A percentile compares a stretch with the other conserved stretches of the same genome.
Conservation (phyloP, 2,329 filamentous ascomycete species). For the Penicillium sp. region DNA sequence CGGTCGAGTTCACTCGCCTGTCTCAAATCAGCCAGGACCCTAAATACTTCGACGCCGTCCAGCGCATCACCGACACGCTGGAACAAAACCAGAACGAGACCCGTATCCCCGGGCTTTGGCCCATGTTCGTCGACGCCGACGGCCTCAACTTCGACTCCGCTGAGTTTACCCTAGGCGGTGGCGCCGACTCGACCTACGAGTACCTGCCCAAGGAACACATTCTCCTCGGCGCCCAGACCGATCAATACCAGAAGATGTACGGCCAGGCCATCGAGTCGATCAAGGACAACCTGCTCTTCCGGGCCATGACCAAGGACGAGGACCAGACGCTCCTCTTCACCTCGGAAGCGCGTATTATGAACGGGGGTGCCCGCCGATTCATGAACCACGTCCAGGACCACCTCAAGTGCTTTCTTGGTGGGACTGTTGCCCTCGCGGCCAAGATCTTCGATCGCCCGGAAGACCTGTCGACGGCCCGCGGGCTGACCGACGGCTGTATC, state of each 20-base stretch:
- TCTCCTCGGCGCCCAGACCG: slow-evolving; percentile 41
- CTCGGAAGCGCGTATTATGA: slow-evolving; percentile 28
- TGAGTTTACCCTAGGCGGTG: slow-evolving; percentile 45
- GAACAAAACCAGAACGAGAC: slow-evolving; percentile 70
- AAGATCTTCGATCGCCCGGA: slow-evolving; percentile 54
- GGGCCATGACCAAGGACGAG: slow-evolving; percentile 43
- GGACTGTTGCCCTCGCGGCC: slow-evolving; percentile 60
- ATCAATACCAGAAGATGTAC: slow-evolving; percentile 47
- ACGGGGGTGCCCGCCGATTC: slow-evolving; percentile 13
- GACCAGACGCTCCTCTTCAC: slow-evolving; percentile 43
- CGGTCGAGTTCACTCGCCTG: slow-evolving; percentile 86
- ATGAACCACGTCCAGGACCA: slow-evolving; percentile 52
- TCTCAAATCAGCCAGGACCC: slow-evolving; percentile 77
- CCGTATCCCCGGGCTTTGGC: slow-evolving; percentile 74
- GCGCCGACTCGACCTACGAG: slow-evolving; percentile 51
- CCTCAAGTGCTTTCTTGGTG: slow-evolving; percentile 60
- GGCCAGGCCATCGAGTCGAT: slow-evolving; percentile 38
- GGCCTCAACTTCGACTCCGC: slow-evolving; percentile 29
- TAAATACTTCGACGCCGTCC: slow-evolving; percentile 86
- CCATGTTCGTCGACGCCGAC: slow-evolving; percentile 64
- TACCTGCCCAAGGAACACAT: slow-evolving; percentile 52
- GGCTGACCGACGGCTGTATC: slow-evolving; percentile 59
- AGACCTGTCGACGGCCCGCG: slow-evolving; percentile 56
- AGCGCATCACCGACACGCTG: slow-evolving; percentile 76
- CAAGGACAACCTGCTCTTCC: slow-evolving; percentile 44